Conservation (phyloP, 371 early-diverging fungal genomes). For the Rhizopus stolonifer region DNA sequence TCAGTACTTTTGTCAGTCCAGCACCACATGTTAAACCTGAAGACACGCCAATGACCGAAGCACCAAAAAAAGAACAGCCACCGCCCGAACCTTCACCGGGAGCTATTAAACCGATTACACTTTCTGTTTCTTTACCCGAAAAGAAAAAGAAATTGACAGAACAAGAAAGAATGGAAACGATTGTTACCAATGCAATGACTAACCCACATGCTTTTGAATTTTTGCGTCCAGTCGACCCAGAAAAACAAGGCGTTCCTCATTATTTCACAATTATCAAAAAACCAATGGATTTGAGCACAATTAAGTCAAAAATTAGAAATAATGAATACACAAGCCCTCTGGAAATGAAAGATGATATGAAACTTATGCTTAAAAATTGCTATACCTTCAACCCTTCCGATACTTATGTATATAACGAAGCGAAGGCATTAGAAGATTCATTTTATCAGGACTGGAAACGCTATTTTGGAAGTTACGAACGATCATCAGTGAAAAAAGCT, state of each 20-base stretch:
- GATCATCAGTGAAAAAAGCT: conserved; percentile 14
- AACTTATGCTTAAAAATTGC: conserved; percentile 56
- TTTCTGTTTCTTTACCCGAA: conserved; percentile 4
- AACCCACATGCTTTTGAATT: conserved; percentile 44
- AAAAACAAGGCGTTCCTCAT: conserved; percentile 51
- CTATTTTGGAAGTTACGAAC: conserved; percentile 37
- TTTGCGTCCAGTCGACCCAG: conserved; percentile 50
- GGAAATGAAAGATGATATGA: conserved; percentile 50
- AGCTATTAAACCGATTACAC: conserved; percentile 3
- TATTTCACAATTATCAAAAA: conserved; percentile 84
- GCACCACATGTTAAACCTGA: not conserved
- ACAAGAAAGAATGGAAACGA: conserved; percentile 29
- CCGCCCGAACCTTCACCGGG: conserved; percentile 2
- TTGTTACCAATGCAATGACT: conserved; percentile 35
- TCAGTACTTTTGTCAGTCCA: conserved; percentile 2
- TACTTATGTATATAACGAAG: conserved; percentile 73
- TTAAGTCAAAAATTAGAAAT: conserved; percentile 67
- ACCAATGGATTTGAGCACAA: conserved; percentile 97
- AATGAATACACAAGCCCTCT: conserved; percentile 42
- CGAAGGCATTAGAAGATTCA: conserved; percentile 54
- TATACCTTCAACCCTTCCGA: conserved; percentile 77
- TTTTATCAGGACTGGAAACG: conserved; percentile 57
- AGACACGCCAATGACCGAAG: not conserved
- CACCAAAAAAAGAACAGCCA: conserved; percentile 6
- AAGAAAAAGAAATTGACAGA: conserved; percentile 13